Evolutionary conservation across 192 early-diverging fungal species (phyloP).

Genomic region (Entophlyctis helioformis): DNA sequence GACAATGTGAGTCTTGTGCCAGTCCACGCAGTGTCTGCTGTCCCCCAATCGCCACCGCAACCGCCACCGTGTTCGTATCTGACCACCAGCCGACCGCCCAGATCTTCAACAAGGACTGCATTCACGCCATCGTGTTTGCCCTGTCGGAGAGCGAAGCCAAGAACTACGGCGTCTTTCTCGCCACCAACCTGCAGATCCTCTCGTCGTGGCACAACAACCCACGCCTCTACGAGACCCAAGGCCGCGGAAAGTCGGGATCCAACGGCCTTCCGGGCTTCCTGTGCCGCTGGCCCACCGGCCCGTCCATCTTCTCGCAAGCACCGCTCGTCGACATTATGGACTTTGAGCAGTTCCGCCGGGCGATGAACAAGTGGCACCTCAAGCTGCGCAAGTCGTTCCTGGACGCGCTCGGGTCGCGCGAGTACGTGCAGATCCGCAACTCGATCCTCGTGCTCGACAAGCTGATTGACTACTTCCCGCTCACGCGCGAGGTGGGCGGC

Average conservation of each 20-base stretch:
- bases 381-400: constrained; percentile 25
- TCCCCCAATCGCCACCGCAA: too few species aligned
- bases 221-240: constrained; percentile 38
- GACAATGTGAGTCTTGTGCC: constrained; percentile 35
- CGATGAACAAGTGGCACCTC: constrained; percentile 63
- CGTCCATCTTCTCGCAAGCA: too few species aligned
- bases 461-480: constrained; percentile 50
- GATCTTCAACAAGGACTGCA: constrained; percentile 22
- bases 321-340: constrained; percentile 31
- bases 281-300: constrained; percentile 42
- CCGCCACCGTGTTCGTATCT: too few species aligned
- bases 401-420: constrained; percentile 35
- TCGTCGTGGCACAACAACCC: constrained; percentile 39
- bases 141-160: constrained; percentile 65
- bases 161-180: constrained; percentile 57
- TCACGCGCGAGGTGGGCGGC: constrained; percentile 40
- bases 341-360: constrained; percentile 48
- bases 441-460: constrained; percentile 58
- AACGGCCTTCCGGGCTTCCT: constrained; percentile 61
- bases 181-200: constrained; percentile 41
- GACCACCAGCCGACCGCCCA: neutral
- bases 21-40: neutral
- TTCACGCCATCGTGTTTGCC: constrained; percentile 38
- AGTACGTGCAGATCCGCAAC: constrained; percentile 66
- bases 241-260: constrained; percentile 34